Evolutionary conservation across 129 eudicot genomes (phyloP).

Genomic region (Solidago caesia): DNA sequence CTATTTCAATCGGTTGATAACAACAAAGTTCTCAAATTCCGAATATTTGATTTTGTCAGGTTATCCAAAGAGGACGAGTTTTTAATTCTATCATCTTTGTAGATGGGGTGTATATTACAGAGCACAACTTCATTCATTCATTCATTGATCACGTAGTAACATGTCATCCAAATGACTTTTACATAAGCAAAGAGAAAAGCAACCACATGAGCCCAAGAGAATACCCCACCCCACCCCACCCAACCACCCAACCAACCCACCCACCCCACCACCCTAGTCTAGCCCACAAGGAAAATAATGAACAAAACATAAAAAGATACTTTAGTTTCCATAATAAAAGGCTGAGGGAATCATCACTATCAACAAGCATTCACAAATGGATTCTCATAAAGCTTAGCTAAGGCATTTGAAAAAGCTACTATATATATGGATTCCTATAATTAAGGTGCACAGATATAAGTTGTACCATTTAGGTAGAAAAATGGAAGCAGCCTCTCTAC

Average conservation of each 20-base stretch:
- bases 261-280: not conserved
- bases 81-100: not conserved
- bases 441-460: not conserved
- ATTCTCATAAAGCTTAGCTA: slow-evolving; percentile 2
- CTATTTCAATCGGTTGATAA: no score
- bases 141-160: not conserved
- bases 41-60: no score
- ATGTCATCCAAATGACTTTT: slow-evolving; percentile 19
- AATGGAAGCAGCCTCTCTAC: no score
- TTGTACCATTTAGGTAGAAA: no score
- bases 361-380: slow-evolving; percentile 24
- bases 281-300: slow-evolving; percentile 20
- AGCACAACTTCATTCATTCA: not conserved
- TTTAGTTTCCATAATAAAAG: slow-evolving; percentile 27
- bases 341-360: slow-evolving; percentile 27
- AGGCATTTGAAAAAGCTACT: slow-evolving; percentile 11
- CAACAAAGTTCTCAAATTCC: no score
- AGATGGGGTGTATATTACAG: not conserved
- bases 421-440: not conserved
- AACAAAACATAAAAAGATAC: slow-evolving; percentile 17
- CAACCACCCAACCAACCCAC: slow-evolving; percentile 2
- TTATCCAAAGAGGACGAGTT: no score
- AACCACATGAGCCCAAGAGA: slow-evolving; percentile 12
- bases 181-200: not conserved
- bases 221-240: slow-evolving; percentile 16